Conservation (phyloP, 306 rosid species). For the Arachis stenosperma region DNA sequence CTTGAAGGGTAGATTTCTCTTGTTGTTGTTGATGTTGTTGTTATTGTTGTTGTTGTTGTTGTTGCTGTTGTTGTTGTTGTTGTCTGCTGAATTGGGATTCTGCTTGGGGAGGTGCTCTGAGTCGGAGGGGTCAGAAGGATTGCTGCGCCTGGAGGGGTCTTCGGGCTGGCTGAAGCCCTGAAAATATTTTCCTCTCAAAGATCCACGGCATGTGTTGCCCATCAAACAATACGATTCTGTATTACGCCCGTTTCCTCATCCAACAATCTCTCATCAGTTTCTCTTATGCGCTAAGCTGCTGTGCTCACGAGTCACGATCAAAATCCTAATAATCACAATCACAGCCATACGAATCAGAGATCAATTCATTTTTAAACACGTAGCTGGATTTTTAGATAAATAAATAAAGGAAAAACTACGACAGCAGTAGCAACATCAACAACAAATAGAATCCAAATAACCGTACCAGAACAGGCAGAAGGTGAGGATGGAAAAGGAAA, state of each 20-base stretch:
- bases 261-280: conserved; percentile 54
- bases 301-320: conserved; percentile 9
- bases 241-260: conserved; percentile 50
- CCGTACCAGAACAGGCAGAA: conserved; percentile 39
- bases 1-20: conserved; percentile 38
- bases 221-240: conserved; percentile 61
- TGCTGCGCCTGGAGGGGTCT: conserved; percentile 58
- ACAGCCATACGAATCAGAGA: not conserved
- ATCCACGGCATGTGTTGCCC: conserved; percentile 99
- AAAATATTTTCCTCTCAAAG: conserved; percentile 73
- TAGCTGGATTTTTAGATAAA: not conserved
- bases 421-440: not conserved
- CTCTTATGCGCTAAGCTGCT: not conserved
- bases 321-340: not conserved
- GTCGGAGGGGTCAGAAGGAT: conserved; percentile 57
- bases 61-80: conserved; percentile 4
- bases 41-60: conserved; percentile 31
- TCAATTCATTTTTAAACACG: conserved; percentile 8
- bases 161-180: conserved; percentile 74
- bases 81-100: conserved; percentile 41
- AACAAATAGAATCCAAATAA: not conserved
- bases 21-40: conserved; percentile 27
- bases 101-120: conserved; percentile 60
- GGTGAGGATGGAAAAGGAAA: not conserved
- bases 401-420: not conserved